Conservation (phyloP, 2,329 filamentous ascomycete genomes). For the Ceratocystis destructans region DNA sequence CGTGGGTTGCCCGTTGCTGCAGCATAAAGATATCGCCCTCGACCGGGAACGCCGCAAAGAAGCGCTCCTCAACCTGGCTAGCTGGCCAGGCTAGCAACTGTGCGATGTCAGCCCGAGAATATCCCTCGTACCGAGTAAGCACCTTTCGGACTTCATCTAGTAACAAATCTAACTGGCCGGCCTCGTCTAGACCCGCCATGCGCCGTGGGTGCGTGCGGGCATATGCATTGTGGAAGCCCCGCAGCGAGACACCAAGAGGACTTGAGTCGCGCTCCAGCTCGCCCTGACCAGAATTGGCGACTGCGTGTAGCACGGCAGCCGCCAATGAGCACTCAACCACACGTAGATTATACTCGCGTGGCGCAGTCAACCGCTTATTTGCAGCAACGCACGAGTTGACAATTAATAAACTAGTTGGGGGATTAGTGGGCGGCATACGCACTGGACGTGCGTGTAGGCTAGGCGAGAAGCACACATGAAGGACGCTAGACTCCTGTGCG, state of each 20-base stretch:
- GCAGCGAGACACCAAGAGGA: conserved; percentile 69
- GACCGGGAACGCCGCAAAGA: conserved; percentile 79
- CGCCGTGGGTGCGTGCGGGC: conserved; percentile 39
- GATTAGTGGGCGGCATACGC: conserved; percentile 64
- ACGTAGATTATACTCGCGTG: conserved; percentile 89
- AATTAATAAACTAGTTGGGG: conserved; percentile 81
- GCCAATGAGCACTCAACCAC: conserved; percentile 93
- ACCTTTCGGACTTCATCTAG: conserved; percentile 37
- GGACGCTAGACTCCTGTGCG: conserved; percentile 67
- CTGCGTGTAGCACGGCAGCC: conserved; percentile 52
- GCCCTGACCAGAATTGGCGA: conserved; percentile 33
- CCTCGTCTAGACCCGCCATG: conserved; percentile 26
- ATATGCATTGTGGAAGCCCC: conserved; percentile 74
- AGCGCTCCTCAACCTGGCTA: conserved; percentile 51
- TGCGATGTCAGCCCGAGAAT: conserved; percentile 76
- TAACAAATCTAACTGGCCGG: conserved; percentile 21
- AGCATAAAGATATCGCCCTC: conserved; percentile 79
- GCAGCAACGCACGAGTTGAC: conserved; percentile 88
- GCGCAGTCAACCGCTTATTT: conserved; percentile 88
- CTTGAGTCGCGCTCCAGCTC: conserved; percentile 62
- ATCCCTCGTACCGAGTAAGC: conserved; percentile 68
- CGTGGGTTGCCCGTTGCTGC: conserved; percentile 75
- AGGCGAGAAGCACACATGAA: conserved; percentile 83
- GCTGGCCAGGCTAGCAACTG: conserved; percentile 55
- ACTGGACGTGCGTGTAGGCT: conserved; percentile 62